Base-by-base conservation (phyloP, 192 early-diverging fungal genomes). In the Podila verticillata region DNA sequence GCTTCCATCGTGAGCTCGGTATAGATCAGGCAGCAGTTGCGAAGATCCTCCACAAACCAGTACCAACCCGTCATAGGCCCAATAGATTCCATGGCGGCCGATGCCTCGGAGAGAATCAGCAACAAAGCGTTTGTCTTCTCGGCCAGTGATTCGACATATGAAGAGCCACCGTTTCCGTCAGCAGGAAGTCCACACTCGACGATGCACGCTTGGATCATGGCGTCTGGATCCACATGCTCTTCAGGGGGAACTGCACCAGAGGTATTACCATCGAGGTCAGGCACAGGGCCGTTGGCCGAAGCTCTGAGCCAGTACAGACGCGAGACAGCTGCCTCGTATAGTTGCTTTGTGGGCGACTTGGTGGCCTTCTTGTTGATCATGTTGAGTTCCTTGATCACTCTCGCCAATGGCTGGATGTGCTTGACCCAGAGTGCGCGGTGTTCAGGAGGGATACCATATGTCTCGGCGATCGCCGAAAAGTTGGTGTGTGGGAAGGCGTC, bases 11-110 rank as follows among this genome's bases (percentile, higher is more conserved):
- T 29, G 7, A 48, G 20, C 10, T 63, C 22, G 3, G 36, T 34
- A 49, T 82, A 57, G 17, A 47, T 26, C 12, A 32, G 3, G 6
- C 65, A 32, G 15, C 81, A 74, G 4, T 36, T 24, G 19, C 66
- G 20, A 57, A 82, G 32, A 44, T 82, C 81, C 35, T 75, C 73
- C 0, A 75, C 36, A 49, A 82, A 75, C 73, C 73, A 82, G 28
- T 75, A 82, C 81, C 81, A 82, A 1, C 81, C 81, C 4, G 64
- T 60, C 1, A 29, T 28, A 0, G 51, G 9, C 6, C 68, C 72
- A 28, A 30, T 34, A 0, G 63, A 57, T 0, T 66, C 57, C 56
- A 82, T 49, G 0, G 49, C 69, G 0, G 61, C 29, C 1, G 31
- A 13, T 15, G 64, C 74, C 28, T 71, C 28, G 1, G n/a, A 34